Evolutionary conservation across 176 grass and related monocot genomes (phyloP).

Genomic region (barley (Hordeum vulgare)): DNA sequence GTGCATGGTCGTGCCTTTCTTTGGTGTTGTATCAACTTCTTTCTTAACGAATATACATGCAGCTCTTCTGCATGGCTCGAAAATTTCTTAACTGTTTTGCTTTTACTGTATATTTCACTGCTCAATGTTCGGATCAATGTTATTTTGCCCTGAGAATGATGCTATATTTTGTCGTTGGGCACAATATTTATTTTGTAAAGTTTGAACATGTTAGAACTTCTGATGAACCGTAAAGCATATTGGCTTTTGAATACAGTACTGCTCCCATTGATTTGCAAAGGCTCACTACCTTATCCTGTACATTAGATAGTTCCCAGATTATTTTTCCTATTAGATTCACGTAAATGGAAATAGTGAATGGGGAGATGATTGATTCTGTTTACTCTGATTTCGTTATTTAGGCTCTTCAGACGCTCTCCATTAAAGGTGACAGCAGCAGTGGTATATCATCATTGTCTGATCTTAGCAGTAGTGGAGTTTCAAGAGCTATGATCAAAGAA

Average conservation of each 20-base stretch:
- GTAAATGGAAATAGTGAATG: not conserved
- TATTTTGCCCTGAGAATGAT: slow-evolving; percentile 1
- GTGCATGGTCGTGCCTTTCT: no score
- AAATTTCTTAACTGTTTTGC: not conserved
- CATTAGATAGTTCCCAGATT: not conserved
- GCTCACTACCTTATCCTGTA: not conserved
- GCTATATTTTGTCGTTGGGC: slow-evolving; percentile 5
- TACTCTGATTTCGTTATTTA: slow-evolving; percentile 26
- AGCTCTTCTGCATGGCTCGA: no score
- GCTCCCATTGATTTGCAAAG: not conserved
- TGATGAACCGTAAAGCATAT: slow-evolving; percentile 3
- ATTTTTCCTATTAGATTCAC: not conserved
- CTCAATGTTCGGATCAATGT: not conserved
- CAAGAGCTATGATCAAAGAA: slow-evolving; percentile 64
- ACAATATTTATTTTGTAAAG: slow-evolving; percentile 8
- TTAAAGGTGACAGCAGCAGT: slow-evolving; percentile 36
- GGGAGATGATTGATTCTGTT: not conserved
- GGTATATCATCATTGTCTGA: slow-evolving; percentile 40
- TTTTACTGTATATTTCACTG: slow-evolving; percentile 3
- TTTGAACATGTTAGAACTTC: slow-evolving; percentile 1
- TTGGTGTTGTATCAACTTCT: no score
- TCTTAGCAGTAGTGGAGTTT: slow-evolving; percentile 56
- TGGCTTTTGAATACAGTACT: not conserved
- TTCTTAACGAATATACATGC: no score
- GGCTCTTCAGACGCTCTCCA: slow-evolving; percentile 69